These are phyloP conservation scores for Dichomitus squalens DNA, from an alignment of 1,284 basidiomycete species.

Conservation along the genomic window DNA sequence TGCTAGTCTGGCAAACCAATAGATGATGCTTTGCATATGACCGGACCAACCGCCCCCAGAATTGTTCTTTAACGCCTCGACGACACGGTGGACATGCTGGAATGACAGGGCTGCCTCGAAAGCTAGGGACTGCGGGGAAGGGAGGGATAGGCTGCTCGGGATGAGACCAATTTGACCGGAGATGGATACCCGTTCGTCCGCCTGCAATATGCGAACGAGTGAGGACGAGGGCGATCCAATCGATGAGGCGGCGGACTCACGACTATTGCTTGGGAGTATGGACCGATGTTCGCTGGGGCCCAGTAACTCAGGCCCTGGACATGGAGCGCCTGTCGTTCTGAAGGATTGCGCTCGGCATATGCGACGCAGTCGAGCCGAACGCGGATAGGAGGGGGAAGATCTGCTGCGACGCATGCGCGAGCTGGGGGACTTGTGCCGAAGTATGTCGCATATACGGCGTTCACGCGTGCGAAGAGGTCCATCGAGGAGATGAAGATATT, in stretches of 20 bases:
- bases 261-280: conserved; percentile 92
- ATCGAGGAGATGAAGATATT: conserved; percentile 87
- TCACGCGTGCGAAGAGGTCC: conserved; percentile 73
- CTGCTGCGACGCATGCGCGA: conserved; percentile 87
- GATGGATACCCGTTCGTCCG: conserved; percentile 75
- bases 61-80: conserved; percentile 55
- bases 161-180: conserved; percentile 95
- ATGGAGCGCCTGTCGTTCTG: conserved; percentile 77
- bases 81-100: conserved; percentile 81
- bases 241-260: conserved; percentile 45
- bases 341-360: conserved; percentile 42
- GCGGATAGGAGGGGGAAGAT: conserved; percentile 58
- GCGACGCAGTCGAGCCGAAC: conserved; percentile 82
- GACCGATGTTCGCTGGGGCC: conserved; percentile 99
- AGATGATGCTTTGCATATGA: conserved; percentile 60
- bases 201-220: conserved; percentile 44
- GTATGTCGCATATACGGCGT: conserved; percentile 76
- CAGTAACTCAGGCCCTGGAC: conserved; percentile 97
- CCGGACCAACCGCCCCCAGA: conserved; percentile 66
- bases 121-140: conserved; percentile 56
- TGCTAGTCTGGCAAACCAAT: conserved; percentile 56
- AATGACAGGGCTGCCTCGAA: conserved; percentile 74
- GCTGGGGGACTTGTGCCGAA: conserved; percentile 94
- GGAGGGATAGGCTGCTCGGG: conserved; percentile 74
- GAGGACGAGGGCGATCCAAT: conserved; percentile 1